Evolutionary conservation across 2,329 filamentous ascomycete species (phyloP), one percentile per base, ranked within the genome.

Genomic region (Ophiostoma fasciatum): DNA sequence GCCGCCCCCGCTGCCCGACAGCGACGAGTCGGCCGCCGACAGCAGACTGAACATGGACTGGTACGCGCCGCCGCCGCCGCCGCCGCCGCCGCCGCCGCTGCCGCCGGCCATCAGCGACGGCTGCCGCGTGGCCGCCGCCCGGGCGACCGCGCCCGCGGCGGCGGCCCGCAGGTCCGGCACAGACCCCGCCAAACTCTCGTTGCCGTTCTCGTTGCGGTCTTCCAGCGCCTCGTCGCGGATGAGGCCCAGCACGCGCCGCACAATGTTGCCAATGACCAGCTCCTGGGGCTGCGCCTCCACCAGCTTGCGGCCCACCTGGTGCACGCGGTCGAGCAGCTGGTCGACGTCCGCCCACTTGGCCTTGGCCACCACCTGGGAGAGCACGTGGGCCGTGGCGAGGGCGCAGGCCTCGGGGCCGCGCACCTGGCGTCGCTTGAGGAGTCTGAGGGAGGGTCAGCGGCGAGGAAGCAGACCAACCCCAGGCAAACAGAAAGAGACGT

Each of bases 221-320:
- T 92, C 83, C 48, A 82, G 78, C 27, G 82, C 81, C 51, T 96
- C 87, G 51, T 94, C 87, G 35, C 90, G 76, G 45, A 98, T 90
- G 44, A 98, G 68, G 29, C 85, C 82, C 26, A 98, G 64, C 3
- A 96, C 82, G 43, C 90, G 77, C 42, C 87, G 76, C 31, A 94
- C 83, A 47, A 98, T 87, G 51, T 98, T 98, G 35, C 85, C 88
- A 30, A 94, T 84, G 5, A 85, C 83, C 48, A 94, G 78, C 60
- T 96, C 90, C 42, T 80, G 74, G 13, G 88, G 88, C 49, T 93
- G 84, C 7, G 90, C 87, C 37, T 79, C 73, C 25, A 81, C 77
- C 29, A 98, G 66, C 37, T 76, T 73, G 47, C 75, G 71, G 38
- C 90, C 90, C 18, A 88, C 76, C 41, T 76, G 70, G 45, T 82